Evolutionary conservation across 2,329 filamentous ascomycete genomes (phyloP).

Genomic region (Grosmannia huntii): DNA sequence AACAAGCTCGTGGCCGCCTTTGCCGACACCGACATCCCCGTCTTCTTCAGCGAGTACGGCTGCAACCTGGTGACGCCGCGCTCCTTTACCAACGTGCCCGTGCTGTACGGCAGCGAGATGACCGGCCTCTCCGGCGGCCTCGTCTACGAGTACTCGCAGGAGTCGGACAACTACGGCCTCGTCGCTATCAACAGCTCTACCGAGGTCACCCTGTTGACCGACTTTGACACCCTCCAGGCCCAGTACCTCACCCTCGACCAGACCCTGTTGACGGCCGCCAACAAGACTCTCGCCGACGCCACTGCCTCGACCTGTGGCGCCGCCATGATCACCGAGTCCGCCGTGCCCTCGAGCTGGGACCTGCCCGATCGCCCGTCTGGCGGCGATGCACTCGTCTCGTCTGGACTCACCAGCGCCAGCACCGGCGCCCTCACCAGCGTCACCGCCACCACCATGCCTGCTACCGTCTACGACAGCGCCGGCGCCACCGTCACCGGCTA

Average conservation of each 20-base stretch:
- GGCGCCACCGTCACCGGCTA: conserved; percentile 2
- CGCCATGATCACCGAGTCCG: background rate
- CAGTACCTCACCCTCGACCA: background rate
- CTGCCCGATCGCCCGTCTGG: conserved; percentile 1
- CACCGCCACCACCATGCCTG: conserved; percentile 3
- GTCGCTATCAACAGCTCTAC: conserved; percentile 4
- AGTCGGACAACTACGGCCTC: conserved; percentile 41
- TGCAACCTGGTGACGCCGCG: conserved; percentile 57
- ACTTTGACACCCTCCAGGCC: background rate
- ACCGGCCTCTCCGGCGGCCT: conserved; percentile 54
- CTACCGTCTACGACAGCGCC: conserved; percentile 4
- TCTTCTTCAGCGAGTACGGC: conserved; percentile 68
- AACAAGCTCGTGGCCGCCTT: conserved; percentile 49
- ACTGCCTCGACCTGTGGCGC: background rate
- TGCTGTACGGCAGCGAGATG: conserved; percentile 58
- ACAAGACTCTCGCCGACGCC: background rate
- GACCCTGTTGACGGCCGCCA: background rate
- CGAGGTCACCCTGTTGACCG: conserved; percentile 2
- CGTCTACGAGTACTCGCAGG: conserved; percentile 64
- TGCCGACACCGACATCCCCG: conserved; percentile 48
- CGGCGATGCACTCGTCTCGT: background rate
- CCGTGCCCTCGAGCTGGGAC: background rate
- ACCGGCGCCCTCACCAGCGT: conserved; percentile 3
- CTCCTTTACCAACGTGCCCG: conserved; percentile 57
- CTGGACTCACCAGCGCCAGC: conserved; percentile 1